Base-by-base conservation (phyloP, 2,329 filamentous ascomycete genomes). In the Bipolaris bicolor region DNA sequence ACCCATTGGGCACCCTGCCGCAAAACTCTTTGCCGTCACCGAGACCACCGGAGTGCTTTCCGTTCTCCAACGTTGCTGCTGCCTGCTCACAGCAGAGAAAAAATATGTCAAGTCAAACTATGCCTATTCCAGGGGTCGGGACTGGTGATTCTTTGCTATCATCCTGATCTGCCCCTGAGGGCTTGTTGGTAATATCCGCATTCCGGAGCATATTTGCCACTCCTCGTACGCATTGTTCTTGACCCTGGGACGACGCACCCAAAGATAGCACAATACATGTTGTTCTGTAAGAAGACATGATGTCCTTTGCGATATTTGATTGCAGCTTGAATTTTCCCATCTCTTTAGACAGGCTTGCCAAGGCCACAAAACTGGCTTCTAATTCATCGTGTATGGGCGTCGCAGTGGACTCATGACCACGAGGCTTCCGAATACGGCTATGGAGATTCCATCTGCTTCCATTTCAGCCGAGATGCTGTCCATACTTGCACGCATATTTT, bases 141-240 rank as follows among this genome's bases (percentile, higher is more conserved):
- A 29, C 46, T 24, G 15, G 16, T 22, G 9, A 18, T 29, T 39
- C 34, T 18, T 29, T 49, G 34, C n/a, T 20, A 10, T 20, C n/a
- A n/a, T 22, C 46, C 29, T 39, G 34, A 18, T 26, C n/a, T 39
- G 34, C 46, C 46, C 46, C 22, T 39, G 46, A 39, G 18, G 22
- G 24, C 34, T 18, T 39, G 34, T 9, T 9, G 22, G 15, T 26
- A 16, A 29, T 49, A 33, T 22, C 34, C 34, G n/a, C 22, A 49
- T 34, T 26, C 34, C 22, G 22, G 34, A 13, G 15, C 46, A 26
- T n/a, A 39, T 49, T 49, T 49, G 46, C 46, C 46, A 49, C 46
- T 29, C 20, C 31, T 11, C 37, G 10, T 31, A 11, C 29, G 4
- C 29, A 31, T 5, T 31, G 29, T 11, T 13, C 3, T 31, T 13